Base-by-base conservation (phyloP, 306 rosid species). In the Corylus heterophylla region DNA sequence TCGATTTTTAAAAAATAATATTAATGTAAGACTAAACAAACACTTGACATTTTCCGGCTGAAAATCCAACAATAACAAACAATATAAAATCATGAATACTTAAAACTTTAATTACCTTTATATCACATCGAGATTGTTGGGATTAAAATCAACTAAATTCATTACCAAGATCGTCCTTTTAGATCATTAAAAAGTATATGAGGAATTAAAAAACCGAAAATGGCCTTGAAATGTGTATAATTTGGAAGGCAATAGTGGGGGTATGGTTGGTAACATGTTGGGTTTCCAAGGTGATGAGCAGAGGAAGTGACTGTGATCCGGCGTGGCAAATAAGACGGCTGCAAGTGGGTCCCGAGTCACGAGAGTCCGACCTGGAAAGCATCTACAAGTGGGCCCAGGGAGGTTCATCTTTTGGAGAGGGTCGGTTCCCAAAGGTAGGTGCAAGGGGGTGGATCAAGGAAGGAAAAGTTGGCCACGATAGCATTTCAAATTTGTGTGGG, bases 311-410 rank as follows among this genome's bases (percentile, higher is more conserved):
- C 54, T 71, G 75, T 37, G 52, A 54, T 76, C 88, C 78, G 87
- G 85, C 86, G 75, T 77, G 95, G 90, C 82, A 79, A 42, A 85
- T 83, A 51, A 0, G 48, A 82, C 76, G 79, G 88, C 80, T 13
- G 80, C 50, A 73, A 12, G 54, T 78, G 84, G 83, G 89, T 9
- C 88, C 88, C 11, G 52, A 55, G 76, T 86, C 91, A 92, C 92
- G 87, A 75, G 89, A 39, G 71, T 83, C 86, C 80, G 74, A 86
- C 81, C 87, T 93, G 89, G 88, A 88, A 88, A 89, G 89, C 89
- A 83, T 69, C 76, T 39, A 10, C 44, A 76, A 54, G 84, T 66
- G 88, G 92, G 89, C 37, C 93, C 90, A 76, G 3, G 73, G 64
- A 75, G 68, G 29, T 18, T 49, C 47, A 56, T 70, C 54, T 47